Base-by-base conservation (phyloP, 768 basidiomycete genomes). In the Mycena belliarum region DNA sequence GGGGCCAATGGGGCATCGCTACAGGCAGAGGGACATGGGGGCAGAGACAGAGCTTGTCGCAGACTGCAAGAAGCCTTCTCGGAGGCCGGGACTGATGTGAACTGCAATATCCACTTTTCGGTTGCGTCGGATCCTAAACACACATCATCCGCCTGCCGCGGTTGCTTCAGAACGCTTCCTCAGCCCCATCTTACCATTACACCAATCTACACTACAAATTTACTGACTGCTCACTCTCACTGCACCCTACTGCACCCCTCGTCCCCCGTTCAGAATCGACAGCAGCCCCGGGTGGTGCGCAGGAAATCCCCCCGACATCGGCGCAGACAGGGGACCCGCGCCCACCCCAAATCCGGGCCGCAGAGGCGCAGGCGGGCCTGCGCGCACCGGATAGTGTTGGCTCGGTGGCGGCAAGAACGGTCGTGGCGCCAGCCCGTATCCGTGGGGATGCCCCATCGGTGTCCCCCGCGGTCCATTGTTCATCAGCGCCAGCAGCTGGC, bases 401-500 rank as follows among this genome's bases (percentile, higher is more conserved):
- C 29, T 32, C 29, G 29, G 29, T 12, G 29, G 41, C 10, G n/a
- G n/a, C n/a, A n/a, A n/a, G n/a, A n/a, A n/a, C n/a, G n/a, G n/a
- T n/a, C n/a, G n/a, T n/a, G n/a, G n/a, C n/a, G n/a, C n/a, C n/a
- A n/a, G n/a, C n/a, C n/a, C n/a, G n/a, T n/a, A n/a, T n/a, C n/a
- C n/a, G n/a, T n/a, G n/a, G n/a, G n/a, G n/a, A n/a, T n/a, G n/a
- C n/a, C n/a, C n/a, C n/a, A n/a, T n/a, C n/a, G n/a, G 57, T 14
- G 55, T 50, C 26, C 60, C 55, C 16, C 68, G 68, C 49, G 72
- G 59, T 44, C 72, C 71, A 61, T 78, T 77, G 62, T 78, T 77
- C 65, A 83, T 75, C 43, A 79, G 62, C 23, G 73, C 67, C 43
- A 79, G 73, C 37, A 84, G 67, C 50, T 84, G 82, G 32, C 71